These are phyloP conservation scores for Blastobotrys proliferans DNA, from an alignment of 1,139 yeast genomes.

Conservation along the genomic window DNA sequence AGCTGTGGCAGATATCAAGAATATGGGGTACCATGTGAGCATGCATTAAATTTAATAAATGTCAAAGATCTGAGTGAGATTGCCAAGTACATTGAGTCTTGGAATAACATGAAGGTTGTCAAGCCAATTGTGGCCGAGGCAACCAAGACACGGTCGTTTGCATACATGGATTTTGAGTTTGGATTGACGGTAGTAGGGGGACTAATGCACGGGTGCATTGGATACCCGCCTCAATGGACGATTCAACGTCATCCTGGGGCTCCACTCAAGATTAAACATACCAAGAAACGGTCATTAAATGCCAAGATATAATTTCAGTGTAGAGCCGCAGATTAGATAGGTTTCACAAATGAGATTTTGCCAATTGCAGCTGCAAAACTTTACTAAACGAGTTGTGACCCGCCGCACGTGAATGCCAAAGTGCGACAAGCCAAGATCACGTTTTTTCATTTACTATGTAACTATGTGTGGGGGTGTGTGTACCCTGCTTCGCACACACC, in stretches of 20 bases:
- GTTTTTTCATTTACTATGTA: too few species aligned
- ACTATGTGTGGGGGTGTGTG: too few species aligned
- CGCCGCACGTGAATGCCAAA: too few species aligned
- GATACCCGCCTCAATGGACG: conserved; percentile 3
- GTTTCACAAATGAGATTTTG: too few species aligned
- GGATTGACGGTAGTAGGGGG: not conserved
- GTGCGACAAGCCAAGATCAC: too few species aligned
- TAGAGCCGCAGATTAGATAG: too few species aligned
- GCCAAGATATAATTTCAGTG: too few species aligned
- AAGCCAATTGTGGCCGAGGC: not conserved
- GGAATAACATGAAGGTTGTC: not conserved
- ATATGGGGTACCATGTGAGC: conserved; percentile 4
- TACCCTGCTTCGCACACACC: too few species aligned
- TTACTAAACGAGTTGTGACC: too few species aligned
- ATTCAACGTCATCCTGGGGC: not conserved
- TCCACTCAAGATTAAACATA: not conserved
- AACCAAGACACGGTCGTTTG: conserved; percentile 1
- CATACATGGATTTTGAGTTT: not conserved
- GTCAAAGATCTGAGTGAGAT: not conserved
- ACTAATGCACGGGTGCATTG: conserved; percentile 4
- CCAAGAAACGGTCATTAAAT: too few species aligned
- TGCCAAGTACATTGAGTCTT: not conserved
- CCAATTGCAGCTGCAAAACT: too few species aligned
- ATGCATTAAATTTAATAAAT: not conserved
- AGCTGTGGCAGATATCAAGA: conserved; percentile 1